Conservation (phyloP, 2,329 filamentous ascomycete genomes). For the Fusarium sp. region DNA sequence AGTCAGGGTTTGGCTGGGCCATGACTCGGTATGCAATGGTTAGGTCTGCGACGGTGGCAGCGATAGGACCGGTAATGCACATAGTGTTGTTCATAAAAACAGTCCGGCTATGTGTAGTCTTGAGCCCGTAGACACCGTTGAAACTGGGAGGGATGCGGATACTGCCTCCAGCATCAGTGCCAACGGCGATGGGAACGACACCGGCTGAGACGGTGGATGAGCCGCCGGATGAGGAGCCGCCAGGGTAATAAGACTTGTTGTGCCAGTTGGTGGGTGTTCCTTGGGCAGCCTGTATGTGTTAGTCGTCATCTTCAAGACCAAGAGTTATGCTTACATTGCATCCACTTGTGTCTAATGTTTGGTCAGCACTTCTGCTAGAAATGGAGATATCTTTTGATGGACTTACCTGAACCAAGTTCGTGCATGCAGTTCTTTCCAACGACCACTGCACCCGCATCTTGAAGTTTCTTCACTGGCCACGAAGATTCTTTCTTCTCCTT, state of each 20-base stretch:
- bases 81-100: conserved; percentile 68
- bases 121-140: conserved; percentile 87
- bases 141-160: conserved; percentile 81
- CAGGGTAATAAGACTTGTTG: conserved; percentile 83
- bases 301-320: conserved; percentile 15
- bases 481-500: conserved; percentile 68
- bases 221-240: conserved; percentile 84
- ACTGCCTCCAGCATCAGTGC: conserved; percentile 83
- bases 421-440: conserved; percentile 86
- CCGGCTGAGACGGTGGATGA: conserved; percentile 80
- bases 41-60: conserved; percentile 82
- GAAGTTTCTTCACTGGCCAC: conserved; percentile 80
- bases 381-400: conserved; percentile 40
- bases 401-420: conserved; percentile 79
- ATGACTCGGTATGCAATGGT: conserved; percentile 87
- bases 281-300: conserved; percentile 70
- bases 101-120: conserved; percentile 81
- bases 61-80: conserved; percentile 81
- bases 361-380: conserved; percentile 23
- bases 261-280: conserved; percentile 85
- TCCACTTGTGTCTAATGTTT: conserved; percentile 77
- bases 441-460: conserved; percentile 81
- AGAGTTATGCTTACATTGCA: conserved; percentile 71
- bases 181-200: conserved; percentile 81
- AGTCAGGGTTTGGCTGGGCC: conserved; percentile 77